Evolutionary conservation across 1,284 basidiomycete species (phyloP), one percentile per base, ranked within the genome.

Genomic region (Agroathelia rolfsii): DNA sequence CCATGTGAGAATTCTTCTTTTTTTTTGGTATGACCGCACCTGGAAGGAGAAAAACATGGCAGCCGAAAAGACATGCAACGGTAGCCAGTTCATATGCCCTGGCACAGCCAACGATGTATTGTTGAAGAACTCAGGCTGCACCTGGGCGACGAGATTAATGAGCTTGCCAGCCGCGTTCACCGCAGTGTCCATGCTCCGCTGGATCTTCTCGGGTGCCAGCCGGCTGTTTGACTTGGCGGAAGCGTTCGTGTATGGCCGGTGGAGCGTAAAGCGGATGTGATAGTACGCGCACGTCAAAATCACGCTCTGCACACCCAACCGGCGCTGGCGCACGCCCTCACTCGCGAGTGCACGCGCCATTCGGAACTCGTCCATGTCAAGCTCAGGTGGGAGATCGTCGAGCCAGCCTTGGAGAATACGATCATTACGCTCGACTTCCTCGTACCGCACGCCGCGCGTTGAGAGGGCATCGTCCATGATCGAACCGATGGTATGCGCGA

Each of bases 41-140:
- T 85, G 80, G 59, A 85, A 84, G 12, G 77, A 80, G 66, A 85
- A 85, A 58, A 85, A 85, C 77, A 86, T 85, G 32, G 79, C 79
- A 9, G 82, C 81, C 29, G 77, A 78, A 61, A 86, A 86, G 43
- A 76, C 72, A 51, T 86, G 82, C 58, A 80, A 78, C 0, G 79
- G 77, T 3, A 74, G 76, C 81, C 82, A 84, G 47, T 73, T 77
- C 69, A 85, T 75, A 53, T 86, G 82, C 2, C 78, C 80, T 23
- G 79, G 78, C 6, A 83, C 78, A 4, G 76, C 69, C 41, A 80
- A 58, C 6, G 73, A 68, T 7, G 70, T 66, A 40, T 76, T 79
- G 17, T 70, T 71, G 29, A 80, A 58, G 48, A 81, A 77, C 50
- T 82, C 81, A 2, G 78, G 77, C 2, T 75, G 67, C 19, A 73